These are phyloP conservation scores for Brettanomyces anomalus DNA, from an alignment of 805 yeast genomes.

Conservation along the genomic window DNA sequence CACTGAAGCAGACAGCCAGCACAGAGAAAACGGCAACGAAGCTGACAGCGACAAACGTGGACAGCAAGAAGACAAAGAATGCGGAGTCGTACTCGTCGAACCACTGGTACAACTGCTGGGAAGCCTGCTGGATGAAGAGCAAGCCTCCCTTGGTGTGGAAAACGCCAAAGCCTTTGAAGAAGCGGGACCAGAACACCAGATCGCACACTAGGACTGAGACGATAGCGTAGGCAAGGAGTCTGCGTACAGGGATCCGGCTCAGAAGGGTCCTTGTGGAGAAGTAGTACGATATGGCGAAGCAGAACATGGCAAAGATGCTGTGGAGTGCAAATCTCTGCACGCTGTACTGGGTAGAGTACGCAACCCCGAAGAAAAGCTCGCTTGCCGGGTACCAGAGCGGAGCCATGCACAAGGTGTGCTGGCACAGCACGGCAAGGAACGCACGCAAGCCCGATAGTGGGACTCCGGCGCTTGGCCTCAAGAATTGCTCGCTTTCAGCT, in stretches of 20 bases:
- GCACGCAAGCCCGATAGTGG: background rate
- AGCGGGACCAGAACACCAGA: conserved; percentile 1
- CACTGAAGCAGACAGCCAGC: background rate
- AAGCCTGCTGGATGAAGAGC: background rate
- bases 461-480: too few relatives aligned
- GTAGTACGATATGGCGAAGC: background rate
- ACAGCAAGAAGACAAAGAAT: background rate
- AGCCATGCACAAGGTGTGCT: background rate
- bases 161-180: conserved; percentile 2
- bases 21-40: background rate
- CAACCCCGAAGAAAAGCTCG: conserved; percentile 1
- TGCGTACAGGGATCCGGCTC: background rate
- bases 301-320: background rate
- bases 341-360: background rate
- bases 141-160: conserved; percentile 1
- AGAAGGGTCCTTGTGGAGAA: background rate
- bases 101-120: background rate
- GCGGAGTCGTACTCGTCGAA: conserved; percentile 1
- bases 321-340: background rate
- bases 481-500: too few relatives aligned
- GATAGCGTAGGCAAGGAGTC: background rate
- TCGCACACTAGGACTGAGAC: background rate
- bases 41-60: background rate
- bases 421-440: background rate
- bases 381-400: conserved; percentile 2